Evolutionary conservation across 1,284 basidiomycete species (phyloP).

Genomic region (Fomitopsis betulina): DNA sequence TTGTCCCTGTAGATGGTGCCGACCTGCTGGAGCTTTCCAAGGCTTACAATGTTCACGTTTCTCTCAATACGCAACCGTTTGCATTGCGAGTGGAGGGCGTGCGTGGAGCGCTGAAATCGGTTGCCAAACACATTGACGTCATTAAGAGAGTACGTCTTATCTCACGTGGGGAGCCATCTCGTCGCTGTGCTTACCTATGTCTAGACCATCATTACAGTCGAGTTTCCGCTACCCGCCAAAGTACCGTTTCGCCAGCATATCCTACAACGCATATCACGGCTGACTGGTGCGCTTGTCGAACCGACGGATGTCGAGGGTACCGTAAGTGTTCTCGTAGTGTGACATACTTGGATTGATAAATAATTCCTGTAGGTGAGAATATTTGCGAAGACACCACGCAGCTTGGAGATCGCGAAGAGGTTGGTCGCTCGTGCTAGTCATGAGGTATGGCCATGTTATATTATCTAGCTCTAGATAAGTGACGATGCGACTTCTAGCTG

Average conservation of each 20-base stretch:
- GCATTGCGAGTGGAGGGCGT: constrained; percentile 56
- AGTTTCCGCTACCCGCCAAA: constrained; percentile 42
- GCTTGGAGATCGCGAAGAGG: constrained; percentile 44
- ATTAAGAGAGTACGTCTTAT: constrained; percentile 42
- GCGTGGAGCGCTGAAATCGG: constrained; percentile 38
- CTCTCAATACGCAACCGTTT: constrained; percentile 51
- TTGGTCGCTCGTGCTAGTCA: constrained; percentile 46
- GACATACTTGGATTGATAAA: background rate
- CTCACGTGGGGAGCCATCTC: background rate
- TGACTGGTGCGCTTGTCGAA: constrained; percentile 58
- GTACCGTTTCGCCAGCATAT: constrained; percentile 38
- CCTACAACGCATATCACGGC: constrained; percentile 60
- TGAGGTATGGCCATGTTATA: constrained; percentile 36
- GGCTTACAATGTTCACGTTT: constrained; percentile 56
- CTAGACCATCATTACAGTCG: constrained; percentile 49
- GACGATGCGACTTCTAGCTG: constrained; percentile 14
- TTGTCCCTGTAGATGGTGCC: constrained; percentile 47
- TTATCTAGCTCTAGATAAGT: background rate
- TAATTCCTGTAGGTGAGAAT: constrained; percentile 44
- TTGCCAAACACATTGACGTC: constrained; percentile 39
- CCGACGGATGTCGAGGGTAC: constrained; percentile 39
- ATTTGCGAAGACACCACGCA: constrained; percentile 38
- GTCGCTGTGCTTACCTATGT: background rate
- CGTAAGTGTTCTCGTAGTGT: constrained; percentile 29
- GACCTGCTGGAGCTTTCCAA: constrained; percentile 55